A percentile compares a stretch with the other conserved stretches of the same genome.
These are phyloP conservation scores for Trametes punicea DNA, from an alignment of 768 basidiomycete species.

Conservation along the genomic window DNA sequence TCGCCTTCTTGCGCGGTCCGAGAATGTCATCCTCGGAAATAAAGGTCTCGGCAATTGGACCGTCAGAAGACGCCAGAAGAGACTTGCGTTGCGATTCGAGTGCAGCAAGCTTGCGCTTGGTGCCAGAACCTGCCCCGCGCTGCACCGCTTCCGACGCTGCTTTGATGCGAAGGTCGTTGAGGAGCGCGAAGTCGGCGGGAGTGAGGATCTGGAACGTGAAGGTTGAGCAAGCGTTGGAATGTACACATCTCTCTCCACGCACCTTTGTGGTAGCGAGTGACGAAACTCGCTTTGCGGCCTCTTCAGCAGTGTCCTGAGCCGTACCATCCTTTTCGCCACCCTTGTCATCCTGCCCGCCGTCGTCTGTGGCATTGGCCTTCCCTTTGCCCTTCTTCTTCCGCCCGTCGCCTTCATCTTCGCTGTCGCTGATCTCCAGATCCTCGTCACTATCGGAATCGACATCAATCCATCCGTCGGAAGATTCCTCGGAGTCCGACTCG, in stretches of 20 bases:
- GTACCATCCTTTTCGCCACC: constrained; percentile 36
- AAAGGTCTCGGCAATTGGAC: constrained; percentile 53
- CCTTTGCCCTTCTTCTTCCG: constrained; percentile 18
- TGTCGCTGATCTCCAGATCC: constrained; percentile 79
- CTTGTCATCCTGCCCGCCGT: constrained; percentile 65
- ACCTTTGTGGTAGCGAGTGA: constrained; percentile 83
- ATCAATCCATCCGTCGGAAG: constrained; percentile 73
- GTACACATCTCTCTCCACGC: too few relatives aligned
- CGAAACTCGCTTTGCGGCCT: constrained; percentile 44
- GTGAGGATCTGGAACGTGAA: constrained; percentile 73
- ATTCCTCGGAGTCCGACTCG: constrained; percentile 62
- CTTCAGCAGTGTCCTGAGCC: constrained; percentile 21
- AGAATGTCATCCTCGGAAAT: constrained; percentile 90
- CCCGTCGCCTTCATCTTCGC: constrained; percentile 63
- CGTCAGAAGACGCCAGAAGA: constrained; percentile 34
- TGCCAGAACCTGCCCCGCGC: constrained; percentile 62
- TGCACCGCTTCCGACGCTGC: constrained; percentile 72
- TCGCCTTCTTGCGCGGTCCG: constrained; percentile 90
- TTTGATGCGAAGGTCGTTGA: constrained; percentile 84
- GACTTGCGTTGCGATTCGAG: constrained; percentile 72
- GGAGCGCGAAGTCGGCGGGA: constrained; percentile 90
- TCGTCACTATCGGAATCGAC: constrained; percentile 67
- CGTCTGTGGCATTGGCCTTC: constrained; percentile 37
- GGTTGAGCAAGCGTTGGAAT: background rate
- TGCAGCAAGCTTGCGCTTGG: constrained; percentile 85